A percentile compares a stretch with the other conserved stretches of the same genome.
phyloP scores from a whole-genome alignment of 441 rosid genomes.

The Theobroma grandiflorum region DNA sequence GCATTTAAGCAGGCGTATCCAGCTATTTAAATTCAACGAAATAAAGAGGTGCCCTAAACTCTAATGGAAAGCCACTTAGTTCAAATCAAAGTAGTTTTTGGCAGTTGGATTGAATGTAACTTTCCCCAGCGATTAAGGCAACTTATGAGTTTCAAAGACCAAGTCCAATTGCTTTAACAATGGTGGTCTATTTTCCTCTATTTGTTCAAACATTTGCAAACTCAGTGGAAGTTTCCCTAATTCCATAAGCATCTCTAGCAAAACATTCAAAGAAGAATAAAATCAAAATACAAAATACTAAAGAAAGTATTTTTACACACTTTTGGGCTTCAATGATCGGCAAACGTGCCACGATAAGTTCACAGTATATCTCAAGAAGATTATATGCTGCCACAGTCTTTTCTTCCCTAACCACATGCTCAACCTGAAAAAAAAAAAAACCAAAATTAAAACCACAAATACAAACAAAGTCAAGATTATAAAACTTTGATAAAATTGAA shows the following conservation, averaged over 20 bases:
- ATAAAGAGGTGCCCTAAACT: background rate
- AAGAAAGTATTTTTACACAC: conserved; percentile 45
- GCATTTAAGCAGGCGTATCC: background rate
- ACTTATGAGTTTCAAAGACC: background rate
- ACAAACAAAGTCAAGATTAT: background rate
- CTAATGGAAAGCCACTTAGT: background rate
- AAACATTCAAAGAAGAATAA: background rate
- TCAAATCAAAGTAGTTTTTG: conserved; percentile 1
- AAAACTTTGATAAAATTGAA: background rate
- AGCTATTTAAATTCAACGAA: background rate
- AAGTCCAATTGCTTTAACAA: conserved; percentile 13
- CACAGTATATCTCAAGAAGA: conserved; percentile 86
- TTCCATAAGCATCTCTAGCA: background rate
- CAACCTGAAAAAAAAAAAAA: conserved; percentile 58
- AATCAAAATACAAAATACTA: background rate
- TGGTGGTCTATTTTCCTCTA: background rate
- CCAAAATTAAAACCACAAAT: background rate
- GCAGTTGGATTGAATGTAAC: background rate
- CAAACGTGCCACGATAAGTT: conserved; percentile 82
- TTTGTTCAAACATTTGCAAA: background rate
- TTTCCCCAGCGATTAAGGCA: background rate
- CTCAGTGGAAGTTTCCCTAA: conserved; percentile 8
- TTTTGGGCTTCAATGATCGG: conserved; percentile 88
- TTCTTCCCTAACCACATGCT: conserved; percentile 96
- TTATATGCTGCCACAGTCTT: conserved; percentile 92